phyloP scores from a whole-genome alignment of 495 filamentous ascomycete genomes.

The Lasiosphaeria ovina region DNA sequence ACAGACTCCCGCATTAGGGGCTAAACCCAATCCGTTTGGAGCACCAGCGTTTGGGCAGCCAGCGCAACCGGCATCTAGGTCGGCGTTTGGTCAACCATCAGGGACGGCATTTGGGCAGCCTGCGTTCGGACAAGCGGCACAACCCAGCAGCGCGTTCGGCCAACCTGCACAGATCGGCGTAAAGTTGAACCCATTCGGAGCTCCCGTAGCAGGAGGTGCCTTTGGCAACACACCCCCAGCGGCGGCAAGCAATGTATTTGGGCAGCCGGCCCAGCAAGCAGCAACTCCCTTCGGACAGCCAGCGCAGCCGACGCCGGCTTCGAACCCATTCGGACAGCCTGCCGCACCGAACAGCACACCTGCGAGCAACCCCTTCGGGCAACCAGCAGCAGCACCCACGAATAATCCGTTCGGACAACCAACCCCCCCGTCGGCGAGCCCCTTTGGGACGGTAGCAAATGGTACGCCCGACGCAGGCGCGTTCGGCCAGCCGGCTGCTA shows the following conservation, averaged over 20 bases:
- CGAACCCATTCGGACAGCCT: slow-evolving; percentile 39
- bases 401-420: slow-evolving; percentile 14
- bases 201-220: slow-evolving; percentile 5
- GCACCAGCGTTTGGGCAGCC: slow-evolving; percentile 36
- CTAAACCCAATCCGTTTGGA: slow-evolving; percentile 31
- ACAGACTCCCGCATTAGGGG: slow-evolving; percentile 32
- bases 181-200: slow-evolving; percentile 29
- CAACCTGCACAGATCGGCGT: slow-evolving; percentile 27
- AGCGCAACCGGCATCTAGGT: slow-evolving; percentile 32
- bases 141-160: slow-evolving; percentile 17
- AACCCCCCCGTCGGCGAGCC: slow-evolving; percentile 9
- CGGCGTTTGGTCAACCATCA: slow-evolving; percentile 32
- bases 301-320: slow-evolving; percentile 7
- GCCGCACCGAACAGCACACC: slow-evolving; percentile 5
- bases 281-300: slow-evolving; percentile 24
- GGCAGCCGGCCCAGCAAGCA: slow-evolving; percentile 21
- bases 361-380: slow-evolving; percentile 13
- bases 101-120: slow-evolving; percentile 27
- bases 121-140: slow-evolving; percentile 14
- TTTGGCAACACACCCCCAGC: neutral
- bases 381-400: slow-evolving; percentile 12
- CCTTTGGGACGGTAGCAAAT: slow-evolving; percentile 12
- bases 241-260: slow-evolving; percentile 18
- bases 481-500: slow-evolving; percentile 30
- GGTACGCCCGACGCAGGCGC: slow-evolving; percentile 14